Evolutionary conservation across 2,329 filamentous ascomycete genomes (phyloP).

Genomic region (Decorospora gaudefroyi): DNA sequence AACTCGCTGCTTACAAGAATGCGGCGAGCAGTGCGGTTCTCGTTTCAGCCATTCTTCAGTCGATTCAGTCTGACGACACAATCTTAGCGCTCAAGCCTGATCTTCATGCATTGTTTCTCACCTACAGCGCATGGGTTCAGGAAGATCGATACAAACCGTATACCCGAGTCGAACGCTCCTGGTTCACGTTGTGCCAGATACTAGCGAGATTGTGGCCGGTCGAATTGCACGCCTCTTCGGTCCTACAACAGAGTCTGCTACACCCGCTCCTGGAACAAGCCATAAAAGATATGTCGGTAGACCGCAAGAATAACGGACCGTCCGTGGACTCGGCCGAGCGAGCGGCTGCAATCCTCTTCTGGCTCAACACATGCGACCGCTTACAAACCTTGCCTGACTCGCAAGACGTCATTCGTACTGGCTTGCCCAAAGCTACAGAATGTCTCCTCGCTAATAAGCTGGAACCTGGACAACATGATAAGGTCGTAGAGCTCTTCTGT

Average conservation of each 20-base stretch:
- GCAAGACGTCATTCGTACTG: conserved; percentile 23
- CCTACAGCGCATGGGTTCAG: conserved; percentile 29
- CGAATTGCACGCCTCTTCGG: conserved; percentile 32
- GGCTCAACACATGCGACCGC: conserved; percentile 33
- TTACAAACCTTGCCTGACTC: conserved; percentile 32
- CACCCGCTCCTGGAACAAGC: conserved; percentile 37
- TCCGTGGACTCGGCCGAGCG: conserved; percentile 24
- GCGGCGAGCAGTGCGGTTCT: conserved; percentile 38
- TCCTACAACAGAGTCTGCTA: conserved; percentile 31
- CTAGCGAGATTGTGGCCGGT: conserved; percentile 40
- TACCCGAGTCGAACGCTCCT: conserved; percentile 26
- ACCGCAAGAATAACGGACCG: conserved; percentile 11
- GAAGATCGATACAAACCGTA: conserved; percentile 24
- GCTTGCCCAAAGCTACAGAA: conserved; percentile 31
- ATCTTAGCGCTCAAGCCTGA: conserved; percentile 27
- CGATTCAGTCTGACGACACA: conserved; percentile 32
- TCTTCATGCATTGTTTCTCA: conserved; percentile 29
- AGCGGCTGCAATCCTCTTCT: conserved; percentile 35
- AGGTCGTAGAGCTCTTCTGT: conserved; percentile 36
- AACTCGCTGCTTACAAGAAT: conserved; percentile 27
- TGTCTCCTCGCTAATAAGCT: conserved; percentile 22
- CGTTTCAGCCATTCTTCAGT: conserved; percentile 34
- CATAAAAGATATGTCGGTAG: conserved; percentile 24
- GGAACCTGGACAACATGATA: conserved; percentile 19
- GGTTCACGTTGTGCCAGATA: conserved; percentile 39